Base-by-base conservation (phyloP, 73 alveolate species). In the Tetrahymena malaccensis region DNA sequence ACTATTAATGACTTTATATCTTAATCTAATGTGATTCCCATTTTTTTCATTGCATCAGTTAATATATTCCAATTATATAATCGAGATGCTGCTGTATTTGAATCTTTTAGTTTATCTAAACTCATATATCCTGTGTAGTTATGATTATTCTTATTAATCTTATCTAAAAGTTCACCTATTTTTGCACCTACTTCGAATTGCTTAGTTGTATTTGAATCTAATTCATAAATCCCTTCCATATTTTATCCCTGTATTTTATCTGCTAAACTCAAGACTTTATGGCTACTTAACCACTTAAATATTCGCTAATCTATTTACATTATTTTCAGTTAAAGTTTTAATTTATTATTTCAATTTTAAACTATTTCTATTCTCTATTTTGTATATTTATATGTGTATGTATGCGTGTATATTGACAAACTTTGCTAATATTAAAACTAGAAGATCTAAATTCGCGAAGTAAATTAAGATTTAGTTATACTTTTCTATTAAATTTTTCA, bases 11-110 rank as follows among this genome's bases (percentile, higher is more conserved):
- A 85, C 43, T 95, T 95, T 13, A 95, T 95, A 93, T 95, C 97
- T 85, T 95, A 85, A 50, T 95, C 97, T 50, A 95, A 85, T 33
- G 95, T 94, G 17, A 95, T 37, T 43, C 94, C 94, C 43, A 95
- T 95, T 58, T 95, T 95, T 95, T 95, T 93, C 93, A 95, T 85
- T 15, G 97, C 97, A 95, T 95, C 97, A 1, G 93, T 43, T 37
- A 98, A 43, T 34, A 96, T 57, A 93, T 98, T 98, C 99, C 99
- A 98, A 96, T 98, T 98, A 94, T 94, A 98, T 56, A 98, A 96
- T 85, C 95, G 97, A 35, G 97, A 96, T 83, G 98, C 96, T 13
- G 98, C 98, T 43, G 99, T 98, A 27, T 85, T 44, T 94, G 96
- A 43, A 21, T 95, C 95, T 58, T 98, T 98, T 94, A 98, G 38